These are phyloP conservation scores for Penicillium sp. DNA, from an alignment of 2,329 filamentous ascomycete genomes.

Conservation along the genomic window DNA sequence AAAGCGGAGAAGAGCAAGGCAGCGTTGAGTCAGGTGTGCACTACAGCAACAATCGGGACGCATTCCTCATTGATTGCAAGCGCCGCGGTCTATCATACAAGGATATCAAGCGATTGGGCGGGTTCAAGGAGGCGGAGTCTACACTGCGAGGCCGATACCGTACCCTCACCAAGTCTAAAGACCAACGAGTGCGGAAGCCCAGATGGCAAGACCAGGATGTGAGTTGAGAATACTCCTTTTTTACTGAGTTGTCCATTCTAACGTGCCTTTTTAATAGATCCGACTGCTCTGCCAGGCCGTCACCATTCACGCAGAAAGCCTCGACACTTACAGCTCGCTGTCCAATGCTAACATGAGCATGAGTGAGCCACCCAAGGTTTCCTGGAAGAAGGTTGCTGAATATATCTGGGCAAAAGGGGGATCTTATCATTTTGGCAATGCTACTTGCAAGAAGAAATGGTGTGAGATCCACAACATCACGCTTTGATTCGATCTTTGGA, in stretches of 20 bases:
- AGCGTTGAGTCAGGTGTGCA: conserved; percentile 9
- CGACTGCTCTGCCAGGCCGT: conserved; percentile 42
- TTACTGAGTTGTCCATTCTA: not conserved
- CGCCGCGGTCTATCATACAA: conserved; percentile 45
- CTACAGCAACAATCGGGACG: conserved; percentile 31
- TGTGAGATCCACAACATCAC: conserved; percentile 40
- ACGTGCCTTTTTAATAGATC: conserved; percentile 27
- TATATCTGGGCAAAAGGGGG: conserved; percentile 53
- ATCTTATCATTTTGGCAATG: conserved; percentile 58
- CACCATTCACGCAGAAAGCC: conserved; percentile 16
- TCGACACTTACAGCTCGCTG: not conserved
- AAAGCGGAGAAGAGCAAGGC: not conserved
- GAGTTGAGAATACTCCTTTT: conserved; percentile 18
- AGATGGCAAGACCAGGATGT: conserved; percentile 45
- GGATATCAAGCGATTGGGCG: conserved; percentile 43
- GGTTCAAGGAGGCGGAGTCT: conserved; percentile 47
- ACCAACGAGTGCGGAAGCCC: conserved; percentile 45
- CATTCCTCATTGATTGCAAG: conserved; percentile 41
- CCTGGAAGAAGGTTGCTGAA: conserved; percentile 59
- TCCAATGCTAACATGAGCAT: not conserved
- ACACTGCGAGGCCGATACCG: conserved; percentile 48
- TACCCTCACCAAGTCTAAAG: conserved; percentile 45
- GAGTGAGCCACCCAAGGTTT: conserved; percentile 43
- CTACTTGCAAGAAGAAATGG: conserved; percentile 64
- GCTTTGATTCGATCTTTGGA: conserved; percentile 4